Conservation (phyloP, 441 rosid species). For the Bocquillonia castaneifolia region DNA sequence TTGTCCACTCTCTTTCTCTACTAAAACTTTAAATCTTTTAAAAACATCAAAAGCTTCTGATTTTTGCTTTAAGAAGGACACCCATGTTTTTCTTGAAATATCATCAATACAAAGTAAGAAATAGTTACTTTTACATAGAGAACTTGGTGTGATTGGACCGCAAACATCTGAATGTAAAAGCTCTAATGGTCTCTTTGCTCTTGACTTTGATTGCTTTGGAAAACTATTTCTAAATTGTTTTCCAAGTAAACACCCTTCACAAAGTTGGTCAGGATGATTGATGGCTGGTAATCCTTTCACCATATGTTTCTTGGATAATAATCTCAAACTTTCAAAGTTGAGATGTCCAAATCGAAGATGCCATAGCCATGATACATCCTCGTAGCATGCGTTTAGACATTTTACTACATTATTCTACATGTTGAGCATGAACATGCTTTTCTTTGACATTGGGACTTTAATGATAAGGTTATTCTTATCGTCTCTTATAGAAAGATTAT, state of each 20-base stretch:
- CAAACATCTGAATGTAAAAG: neutral
- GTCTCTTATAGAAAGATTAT: neutral
- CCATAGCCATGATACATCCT: neutral
- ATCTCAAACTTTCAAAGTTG: too few species aligned
- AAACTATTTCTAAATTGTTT: neutral
- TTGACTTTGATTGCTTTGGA: neutral
- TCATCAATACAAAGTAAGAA: neutral
- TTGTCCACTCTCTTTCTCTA: neutral
- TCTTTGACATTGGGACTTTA: neutral
- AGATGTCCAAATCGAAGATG: neutral
- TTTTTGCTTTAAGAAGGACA: neutral
- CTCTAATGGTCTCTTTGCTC: neutral
- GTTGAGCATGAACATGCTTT: neutral
- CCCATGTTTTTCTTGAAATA: neutral
- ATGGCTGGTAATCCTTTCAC: neutral
- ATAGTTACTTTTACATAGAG: neutral
- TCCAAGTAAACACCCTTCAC: neutral
- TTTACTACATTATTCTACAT: neutral
- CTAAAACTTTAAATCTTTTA: slow-evolving; percentile 6
- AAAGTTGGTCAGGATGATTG: neutral
- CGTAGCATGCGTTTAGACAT: neutral
- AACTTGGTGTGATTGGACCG: neutral
- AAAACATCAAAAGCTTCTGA: neutral
- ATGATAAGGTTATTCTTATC: neutral
- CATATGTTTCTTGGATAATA: neutral